A percentile compares a stretch with the other conserved stretches of the same genome.
Evolutionary conservation across 2,329 filamentous ascomycete species (phyloP).

Genomic region (Paecilomyces formosus): DNA sequence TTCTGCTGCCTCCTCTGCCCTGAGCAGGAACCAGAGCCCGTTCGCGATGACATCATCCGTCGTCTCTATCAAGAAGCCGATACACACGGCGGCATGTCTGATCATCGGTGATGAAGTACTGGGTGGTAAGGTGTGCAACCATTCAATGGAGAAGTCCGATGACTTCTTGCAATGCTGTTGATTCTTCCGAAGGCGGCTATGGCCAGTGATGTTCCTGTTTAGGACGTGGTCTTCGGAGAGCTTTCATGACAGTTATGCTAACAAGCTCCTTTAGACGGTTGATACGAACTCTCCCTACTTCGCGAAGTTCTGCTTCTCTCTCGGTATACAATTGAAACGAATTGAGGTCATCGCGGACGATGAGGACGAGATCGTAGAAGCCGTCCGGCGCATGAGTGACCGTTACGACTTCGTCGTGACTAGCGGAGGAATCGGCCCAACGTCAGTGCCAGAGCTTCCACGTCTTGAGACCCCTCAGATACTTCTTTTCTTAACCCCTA

Average conservation of each 20-base stretch:
- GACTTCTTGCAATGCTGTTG: not conserved
- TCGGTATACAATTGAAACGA: slow-evolving; percentile 65
- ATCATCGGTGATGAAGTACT: slow-evolving; percentile 98
- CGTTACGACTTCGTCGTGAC: slow-evolving; percentile 94
- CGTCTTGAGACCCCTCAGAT: not conserved
- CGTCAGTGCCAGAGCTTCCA: slow-evolving; percentile 48
- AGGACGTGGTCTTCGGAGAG: not conserved
- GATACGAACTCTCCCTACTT: slow-evolving; percentile 61
- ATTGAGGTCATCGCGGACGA: slow-evolving; percentile 93
- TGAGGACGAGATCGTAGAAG: slow-evolving; percentile 82
- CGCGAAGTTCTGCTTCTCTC: slow-evolving; percentile 58
- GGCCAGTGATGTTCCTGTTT: not conserved
- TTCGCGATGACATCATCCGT: slow-evolving; percentile 38
- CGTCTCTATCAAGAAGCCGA: slow-evolving; percentile 45
- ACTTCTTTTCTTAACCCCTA: not conserved
- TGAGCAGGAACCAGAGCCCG: slow-evolving; percentile 10
- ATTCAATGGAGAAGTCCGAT: not conserved
- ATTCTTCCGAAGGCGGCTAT: not conserved
- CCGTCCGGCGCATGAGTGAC: slow-evolving; percentile 75
- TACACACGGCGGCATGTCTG: slow-evolving; percentile 83
- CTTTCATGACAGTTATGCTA: not conserved
- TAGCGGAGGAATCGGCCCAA: slow-evolving; percentile 90
- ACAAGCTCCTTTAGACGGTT: slow-evolving; percentile 43
- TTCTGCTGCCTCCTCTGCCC: slow-evolving; percentile 19
- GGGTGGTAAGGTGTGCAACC: slow-evolving; percentile 69